Evolutionary conservation across 768 basidiomycete genomes (phyloP), one percentile per base, ranked within the genome.

Genomic region (Boletus vinaceobasis): DNA sequence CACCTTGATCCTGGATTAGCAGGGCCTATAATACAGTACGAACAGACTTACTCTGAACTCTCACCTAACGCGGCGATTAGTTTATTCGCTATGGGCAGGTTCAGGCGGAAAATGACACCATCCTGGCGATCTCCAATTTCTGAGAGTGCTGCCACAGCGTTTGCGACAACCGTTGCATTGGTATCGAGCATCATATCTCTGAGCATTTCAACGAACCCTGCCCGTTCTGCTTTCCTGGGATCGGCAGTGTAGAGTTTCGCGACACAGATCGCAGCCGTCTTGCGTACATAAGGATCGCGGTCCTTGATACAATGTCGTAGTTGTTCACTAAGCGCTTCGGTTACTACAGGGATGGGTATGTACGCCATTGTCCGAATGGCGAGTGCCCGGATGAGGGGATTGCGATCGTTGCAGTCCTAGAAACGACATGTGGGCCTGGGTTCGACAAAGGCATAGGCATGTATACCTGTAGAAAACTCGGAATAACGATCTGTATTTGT

Each of bases 321-420:
- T 49, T 94, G 96, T 54, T 98, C 97, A 39, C 86, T 77, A 36
- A 99, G 79, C 1, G 90, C 82, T 52, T 91, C 88, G 13, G 87
- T 87, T 57, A 98, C 92, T 47, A 86, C 78, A 9, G 94, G 89
- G 23, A 97, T 87, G 35, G 94, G 93, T 63, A 99, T 98, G 67
- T 97, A 98, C 7, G 97, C 96, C 96, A 99, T 98, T 13, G 97
- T 99, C 40, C 97, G 90, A 64, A 99, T 95, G 19, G 97, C 94
- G 43, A 99, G 79, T 15, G 96, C 97, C 35, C 97, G 90, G 53
- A 99, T 93, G 45, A 99, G 86, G 11, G 97, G 96, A 69, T 98
- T 98, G 43, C 90, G 84, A 68, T 98, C 96, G 64, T 86, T 88
- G 64, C 93, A 97, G 69, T 98, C 96, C 96, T 98, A 63, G 40